Percentiles rank a stretch among this genome's conserved stretches.
phyloP scores from a whole-genome alignment of 208 protist species.

The Wallacemonas sp. region DNA sequence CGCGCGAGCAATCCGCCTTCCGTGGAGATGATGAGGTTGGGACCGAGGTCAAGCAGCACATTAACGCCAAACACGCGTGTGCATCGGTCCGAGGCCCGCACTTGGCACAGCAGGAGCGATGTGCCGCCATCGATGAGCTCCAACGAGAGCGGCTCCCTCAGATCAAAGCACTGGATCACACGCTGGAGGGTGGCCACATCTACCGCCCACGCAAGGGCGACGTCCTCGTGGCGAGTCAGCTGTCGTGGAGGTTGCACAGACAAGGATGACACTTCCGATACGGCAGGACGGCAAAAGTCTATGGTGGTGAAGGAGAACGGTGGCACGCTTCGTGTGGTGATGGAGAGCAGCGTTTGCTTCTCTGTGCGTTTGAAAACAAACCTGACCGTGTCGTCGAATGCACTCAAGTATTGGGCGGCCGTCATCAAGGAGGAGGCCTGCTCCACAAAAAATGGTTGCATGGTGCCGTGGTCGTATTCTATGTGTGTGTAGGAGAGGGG shows the following conservation, averaged over 20 bases:
- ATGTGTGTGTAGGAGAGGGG: too few relatives aligned
- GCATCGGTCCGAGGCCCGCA: conserved; percentile 27
- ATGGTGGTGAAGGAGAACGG: conserved; percentile 67
- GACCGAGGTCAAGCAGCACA: conserved; percentile 65
- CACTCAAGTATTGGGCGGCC: conserved; percentile 27
- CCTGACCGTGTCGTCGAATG: conserved; percentile 50
- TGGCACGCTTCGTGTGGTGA: conserved; percentile 47
- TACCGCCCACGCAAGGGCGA: conserved; percentile 43
- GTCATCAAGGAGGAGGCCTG: conserved; percentile 26
- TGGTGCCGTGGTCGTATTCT: not conserved
- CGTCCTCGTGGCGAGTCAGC: conserved; percentile 14
- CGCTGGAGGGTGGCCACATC: conserved; percentile 43
- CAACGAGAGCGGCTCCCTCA: conserved; percentile 34
- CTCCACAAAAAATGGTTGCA: conserved; percentile 30
- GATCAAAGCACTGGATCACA: conserved; percentile 55
- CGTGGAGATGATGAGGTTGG: conserved; percentile 54
- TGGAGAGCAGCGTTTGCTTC: conserved; percentile 20
- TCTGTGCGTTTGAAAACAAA: conserved; percentile 26
- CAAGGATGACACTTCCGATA: not conserved
- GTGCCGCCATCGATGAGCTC: conserved; percentile 39
- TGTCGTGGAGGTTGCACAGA: conserved; percentile 12
- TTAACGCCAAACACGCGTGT: conserved; percentile 47
- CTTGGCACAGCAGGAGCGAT: conserved; percentile 47
- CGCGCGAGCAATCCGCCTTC: conserved; percentile 39
- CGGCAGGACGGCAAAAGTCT: conserved; percentile 23